A percentile compares a stretch with the other conserved stretches of the same genome.
Evolutionary conservation across 768 basidiomycete species (phyloP).

Genomic region (Lentinula raphanica): DNA sequence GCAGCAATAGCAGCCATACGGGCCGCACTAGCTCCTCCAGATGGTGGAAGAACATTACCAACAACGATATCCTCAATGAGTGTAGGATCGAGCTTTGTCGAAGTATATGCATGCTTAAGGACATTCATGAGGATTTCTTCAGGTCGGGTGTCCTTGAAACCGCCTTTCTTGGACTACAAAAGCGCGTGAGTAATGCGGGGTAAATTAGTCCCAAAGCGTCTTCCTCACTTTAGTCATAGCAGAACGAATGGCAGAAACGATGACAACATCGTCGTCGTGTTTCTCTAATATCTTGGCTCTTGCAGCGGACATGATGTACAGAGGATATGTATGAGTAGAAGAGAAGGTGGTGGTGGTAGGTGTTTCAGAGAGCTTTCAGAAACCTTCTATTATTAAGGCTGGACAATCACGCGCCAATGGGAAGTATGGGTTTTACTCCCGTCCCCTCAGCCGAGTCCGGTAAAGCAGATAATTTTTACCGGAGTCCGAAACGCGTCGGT

Average conservation of each 20-base stretch:
- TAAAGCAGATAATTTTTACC: not conserved
- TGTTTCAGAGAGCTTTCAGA: not conserved
- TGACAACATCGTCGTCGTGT: slow-evolving; percentile 83
- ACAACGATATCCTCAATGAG: slow-evolving; percentile 82
- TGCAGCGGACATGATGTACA: slow-evolving; percentile 29
- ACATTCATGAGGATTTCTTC: slow-evolving; percentile 78
- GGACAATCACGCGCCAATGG: not conserved
- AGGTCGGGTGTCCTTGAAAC: slow-evolving; percentile 85
- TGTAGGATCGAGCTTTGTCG: slow-evolving; percentile 66
- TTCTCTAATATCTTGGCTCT: slow-evolving; percentile 62
- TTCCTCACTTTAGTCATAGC: slow-evolving; percentile 83
- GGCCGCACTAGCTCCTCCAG: slow-evolving; percentile 74
- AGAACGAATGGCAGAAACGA: slow-evolving; percentile 83
- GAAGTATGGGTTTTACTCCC: not conserved
- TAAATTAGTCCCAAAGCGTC: not conserved
- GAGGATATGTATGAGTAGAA: not conserved
- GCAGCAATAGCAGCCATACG: slow-evolving; percentile 85
- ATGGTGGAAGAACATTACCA: slow-evolving; percentile 85
- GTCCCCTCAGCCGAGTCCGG: not conserved
- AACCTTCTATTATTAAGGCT: not conserved
- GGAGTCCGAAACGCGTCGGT: not conserved
- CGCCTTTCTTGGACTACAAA: slow-evolving; percentile 71
- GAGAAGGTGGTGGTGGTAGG: not conserved
- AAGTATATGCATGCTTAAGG: slow-evolving; percentile 67
- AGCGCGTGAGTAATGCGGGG: slow-evolving; percentile 5